These are phyloP conservation scores for Arctostaphylos glauca DNA, from an alignment of 148 eudicot genomes.

Conservation along the genomic window DNA sequence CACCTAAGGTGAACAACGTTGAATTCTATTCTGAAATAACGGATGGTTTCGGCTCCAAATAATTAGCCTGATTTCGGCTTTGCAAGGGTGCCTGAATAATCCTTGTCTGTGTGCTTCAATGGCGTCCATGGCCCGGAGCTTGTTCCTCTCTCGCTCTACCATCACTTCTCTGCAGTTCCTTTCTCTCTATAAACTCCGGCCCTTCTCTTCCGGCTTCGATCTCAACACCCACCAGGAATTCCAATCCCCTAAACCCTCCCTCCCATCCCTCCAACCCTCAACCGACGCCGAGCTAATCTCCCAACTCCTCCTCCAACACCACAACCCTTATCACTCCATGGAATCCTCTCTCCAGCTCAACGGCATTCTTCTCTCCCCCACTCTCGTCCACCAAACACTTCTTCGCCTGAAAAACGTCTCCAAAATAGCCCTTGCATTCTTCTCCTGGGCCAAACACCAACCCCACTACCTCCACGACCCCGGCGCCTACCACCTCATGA, in stretches of 20 bases:
- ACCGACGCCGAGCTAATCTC: constrained; percentile 56
- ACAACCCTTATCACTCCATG: constrained; percentile 90
- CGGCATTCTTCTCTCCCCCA: constrained; percentile 61
- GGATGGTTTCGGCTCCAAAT: too few relatives aligned
- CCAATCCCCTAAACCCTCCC: constrained; percentile 25
- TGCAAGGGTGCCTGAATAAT: too few relatives aligned
- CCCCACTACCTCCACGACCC: constrained; percentile 36
- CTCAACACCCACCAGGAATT: constrained; percentile 11
- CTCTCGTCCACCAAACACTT: constrained; percentile 74
- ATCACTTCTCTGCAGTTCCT: neutral
- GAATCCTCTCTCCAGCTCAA: constrained; percentile 85
- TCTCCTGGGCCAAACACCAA: constrained; percentile 44
- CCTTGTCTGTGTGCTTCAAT: neutral
- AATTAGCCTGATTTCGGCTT: too few relatives aligned
- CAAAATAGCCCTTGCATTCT: constrained; percentile 73
- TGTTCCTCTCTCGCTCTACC: neutral
- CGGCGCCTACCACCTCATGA: constrained; percentile 42
- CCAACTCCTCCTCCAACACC: constrained; percentile 63
- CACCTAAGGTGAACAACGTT: too few relatives aligned
- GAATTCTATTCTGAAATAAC: too few relatives aligned
- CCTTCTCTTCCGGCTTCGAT: constrained; percentile 13
- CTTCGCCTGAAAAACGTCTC: constrained; percentile 62
- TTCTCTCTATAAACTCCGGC: constrained; percentile 13
- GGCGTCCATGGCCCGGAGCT: neutral
- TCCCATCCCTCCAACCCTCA: constrained; percentile 51